Conservation (phyloP, 2,329 filamentous ascomycete species). For the Penicillium sp. region DNA sequence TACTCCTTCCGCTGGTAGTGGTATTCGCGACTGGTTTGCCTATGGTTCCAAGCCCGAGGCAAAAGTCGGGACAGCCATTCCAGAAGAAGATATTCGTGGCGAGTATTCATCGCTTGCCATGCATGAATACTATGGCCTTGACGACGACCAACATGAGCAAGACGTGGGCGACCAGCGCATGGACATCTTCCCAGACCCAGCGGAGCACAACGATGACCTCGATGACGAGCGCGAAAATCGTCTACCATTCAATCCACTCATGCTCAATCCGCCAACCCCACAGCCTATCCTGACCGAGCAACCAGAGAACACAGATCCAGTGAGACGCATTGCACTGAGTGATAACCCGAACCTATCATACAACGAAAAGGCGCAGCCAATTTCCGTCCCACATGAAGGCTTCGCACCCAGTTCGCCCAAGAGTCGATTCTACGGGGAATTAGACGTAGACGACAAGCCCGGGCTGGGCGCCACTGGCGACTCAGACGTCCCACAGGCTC, state of each 20-base stretch:
- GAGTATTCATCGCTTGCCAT: slow-evolving; percentile 38
- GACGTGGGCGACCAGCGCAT: slow-evolving; percentile 39
- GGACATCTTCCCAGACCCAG: slow-evolving; percentile 34
- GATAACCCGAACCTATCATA: slow-evolving; percentile 37
- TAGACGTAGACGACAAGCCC: slow-evolving; percentile 28
- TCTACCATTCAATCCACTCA: slow-evolving; percentile 41
- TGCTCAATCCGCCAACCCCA: slow-evolving; percentile 47
- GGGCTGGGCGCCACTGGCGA: slow-evolving; percentile 24
- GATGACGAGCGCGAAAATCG: slow-evolving; percentile 19
- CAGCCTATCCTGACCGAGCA: slow-evolving; percentile 29
- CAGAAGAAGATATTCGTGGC: slow-evolving; percentile 35
- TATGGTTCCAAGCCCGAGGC: slow-evolving; percentile 30
- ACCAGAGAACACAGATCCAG: slow-evolving; percentile 22
- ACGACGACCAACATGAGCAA: slow-evolving; percentile 31
- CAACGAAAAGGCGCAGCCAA: slow-evolving; percentile 21
- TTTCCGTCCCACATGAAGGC: slow-evolving; percentile 20
- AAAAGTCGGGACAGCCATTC: slow-evolving; percentile 30
- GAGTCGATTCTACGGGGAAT: slow-evolving; percentile 40
- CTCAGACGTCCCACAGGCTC: slow-evolving; percentile 19
- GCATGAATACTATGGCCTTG: slow-evolving; percentile 34
- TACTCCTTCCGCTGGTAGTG: slow-evolving; percentile 24
- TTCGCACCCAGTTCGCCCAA: slow-evolving; percentile 34
- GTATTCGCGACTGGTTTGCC: slow-evolving; percentile 36
- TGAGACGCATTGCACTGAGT: slow-evolving; percentile 32
- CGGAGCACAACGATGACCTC: slow-evolving; percentile 27